Conservation (phyloP, 768 basidiomycete species). For the Boletales sp. region DNA sequence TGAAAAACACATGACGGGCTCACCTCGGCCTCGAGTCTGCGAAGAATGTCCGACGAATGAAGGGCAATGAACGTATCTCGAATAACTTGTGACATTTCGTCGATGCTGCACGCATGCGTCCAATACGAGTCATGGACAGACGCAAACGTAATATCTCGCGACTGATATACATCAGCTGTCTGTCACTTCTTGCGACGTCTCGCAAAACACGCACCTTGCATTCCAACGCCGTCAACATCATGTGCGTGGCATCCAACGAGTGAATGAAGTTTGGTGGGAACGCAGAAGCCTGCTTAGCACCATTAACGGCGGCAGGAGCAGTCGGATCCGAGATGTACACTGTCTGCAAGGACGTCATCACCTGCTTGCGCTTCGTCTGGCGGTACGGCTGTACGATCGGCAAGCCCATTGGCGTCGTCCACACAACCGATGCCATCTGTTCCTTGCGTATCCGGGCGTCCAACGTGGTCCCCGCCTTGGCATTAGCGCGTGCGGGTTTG, state of each 20-base stretch:
- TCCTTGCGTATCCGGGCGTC: constrained; percentile 62
- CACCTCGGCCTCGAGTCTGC: constrained; percentile 71
- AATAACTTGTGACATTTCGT: constrained; percentile 85
- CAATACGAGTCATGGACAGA: constrained; percentile 99
- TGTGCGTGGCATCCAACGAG: constrained; percentile 96
- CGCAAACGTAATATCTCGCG: constrained; percentile 77
- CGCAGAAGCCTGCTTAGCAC: constrained; percentile 86
- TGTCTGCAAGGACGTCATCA: constrained; percentile 79
- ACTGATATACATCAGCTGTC: constrained; percentile 36
- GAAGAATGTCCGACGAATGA: constrained; percentile 83
- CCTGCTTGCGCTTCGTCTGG: constrained; percentile 75
- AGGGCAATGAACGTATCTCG: constrained; percentile 91
- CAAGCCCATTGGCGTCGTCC: constrained; percentile 94
- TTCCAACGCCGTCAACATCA: constrained; percentile 93
- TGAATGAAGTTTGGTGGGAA: constrained; percentile 99
- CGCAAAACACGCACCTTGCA: constrained; percentile 57
- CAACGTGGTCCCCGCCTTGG: constrained; percentile 17
- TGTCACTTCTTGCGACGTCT: neutral
- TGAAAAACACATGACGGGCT: constrained; percentile 12
- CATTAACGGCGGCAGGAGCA: constrained; percentile 71
- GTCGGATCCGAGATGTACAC: constrained; percentile 90
- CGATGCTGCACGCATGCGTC: constrained; percentile 88
- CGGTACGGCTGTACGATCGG: constrained; percentile 97
- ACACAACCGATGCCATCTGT: constrained; percentile 93
- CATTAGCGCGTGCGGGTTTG: constrained; percentile 8